Evolutionary conservation across 2,329 filamentous ascomycete genomes (phyloP), one percentile per base, ranked within the genome.

Genomic region (Cryphonectria parasitica): DNA sequence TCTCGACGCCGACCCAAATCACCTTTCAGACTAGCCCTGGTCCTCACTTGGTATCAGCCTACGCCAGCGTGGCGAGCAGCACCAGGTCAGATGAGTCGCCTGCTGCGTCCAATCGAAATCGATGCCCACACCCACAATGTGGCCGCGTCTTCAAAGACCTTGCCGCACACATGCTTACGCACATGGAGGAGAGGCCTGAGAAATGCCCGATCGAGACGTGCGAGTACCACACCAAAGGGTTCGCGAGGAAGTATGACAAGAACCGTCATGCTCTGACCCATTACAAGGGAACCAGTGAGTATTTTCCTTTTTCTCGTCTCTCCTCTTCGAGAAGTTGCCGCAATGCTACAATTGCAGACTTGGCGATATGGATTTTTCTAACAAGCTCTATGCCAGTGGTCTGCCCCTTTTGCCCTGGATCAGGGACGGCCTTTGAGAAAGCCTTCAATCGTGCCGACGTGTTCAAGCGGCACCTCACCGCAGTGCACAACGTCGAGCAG

Each of bases 211-310:
- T 98, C 71, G 87, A 91, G 69, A 95, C 91, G 2, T 98, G 95
- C 84, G 94, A 98, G 77, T 98, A 98, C 79, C 92, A 98, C 81
- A 87, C 88, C 75, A 98, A 98, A 80, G 95, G 95, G 0, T 98
- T 98, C 77, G 95, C 95, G 3, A 88, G 95, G 72, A 98, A 98
- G 81, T 99, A 98, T 79, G 96, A 98, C 83, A 98, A 98, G 86
- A 98, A 98, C 80, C 86, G 96, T 17, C 96, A 99, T 79, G 97
- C 95, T 1, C 83, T 98, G 74, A 98, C 95, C 2, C 96, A 98
- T 79, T 99, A 98, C 85, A 97, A 97, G 80, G 95, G 95, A 11
- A 98, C 94, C 19, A 72, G 63, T 64, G 49, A 49, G 63, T 52
- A 19, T 31, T 13, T 19, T 10, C 3, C 28, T 15, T 36, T 39